A percentile compares a stretch with the other conserved stretches of the same genome.
Evolutionary conservation across 768 basidiomycete genomes (phyloP).

Genomic region (Pseudohyphozyma bogoriensis): DNA sequence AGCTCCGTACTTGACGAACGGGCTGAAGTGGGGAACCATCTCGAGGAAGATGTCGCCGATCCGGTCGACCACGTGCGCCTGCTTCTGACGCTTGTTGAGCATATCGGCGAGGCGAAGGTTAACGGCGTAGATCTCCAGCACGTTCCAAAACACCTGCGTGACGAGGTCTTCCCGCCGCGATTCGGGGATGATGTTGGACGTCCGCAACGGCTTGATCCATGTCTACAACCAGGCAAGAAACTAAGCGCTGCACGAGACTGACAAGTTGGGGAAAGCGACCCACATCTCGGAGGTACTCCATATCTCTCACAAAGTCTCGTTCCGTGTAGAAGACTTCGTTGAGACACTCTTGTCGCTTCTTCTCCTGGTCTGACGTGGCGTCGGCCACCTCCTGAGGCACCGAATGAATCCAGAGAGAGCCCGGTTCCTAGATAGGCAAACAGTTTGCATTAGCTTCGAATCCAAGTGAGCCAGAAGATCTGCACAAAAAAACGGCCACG

Average conservation of each 20-base stretch:
- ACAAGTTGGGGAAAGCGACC: conserved; percentile 33
- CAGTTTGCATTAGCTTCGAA: not conserved
- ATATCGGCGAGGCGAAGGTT: conserved; percentile 86
- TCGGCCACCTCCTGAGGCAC: conserved; percentile 90
- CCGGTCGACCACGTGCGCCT: conserved; percentile 80
- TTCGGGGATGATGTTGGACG: conserved; percentile 63
- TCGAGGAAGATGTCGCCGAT: conserved; percentile 89
- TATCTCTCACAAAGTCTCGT: conserved; percentile 91
- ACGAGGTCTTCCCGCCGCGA: conserved; percentile 73
- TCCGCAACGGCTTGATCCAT: conserved; percentile 81
- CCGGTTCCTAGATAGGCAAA: conserved; percentile 49
- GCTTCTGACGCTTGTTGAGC: conserved; percentile 88
- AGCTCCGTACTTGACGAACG: conserved; percentile 89
- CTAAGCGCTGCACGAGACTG: not conserved
- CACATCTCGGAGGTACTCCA: conserved; percentile 95
- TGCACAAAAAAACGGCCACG: conserved; percentile 24
- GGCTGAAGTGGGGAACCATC: conserved; percentile 71
- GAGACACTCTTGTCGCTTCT: conserved; percentile 93
- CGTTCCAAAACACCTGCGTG: conserved; percentile 95
- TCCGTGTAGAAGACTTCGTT: conserved; percentile 93
- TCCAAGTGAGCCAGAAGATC: not conserved
- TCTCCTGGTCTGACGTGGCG: conserved; percentile 83
- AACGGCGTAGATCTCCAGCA: conserved; percentile 82
- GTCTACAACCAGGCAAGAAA: conserved; percentile 43
- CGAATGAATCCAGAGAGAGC: conserved; percentile 88